Evolutionary conservation across 163 green algal species (phyloP).

Genomic region (Chloromonas sp.): DNA sequence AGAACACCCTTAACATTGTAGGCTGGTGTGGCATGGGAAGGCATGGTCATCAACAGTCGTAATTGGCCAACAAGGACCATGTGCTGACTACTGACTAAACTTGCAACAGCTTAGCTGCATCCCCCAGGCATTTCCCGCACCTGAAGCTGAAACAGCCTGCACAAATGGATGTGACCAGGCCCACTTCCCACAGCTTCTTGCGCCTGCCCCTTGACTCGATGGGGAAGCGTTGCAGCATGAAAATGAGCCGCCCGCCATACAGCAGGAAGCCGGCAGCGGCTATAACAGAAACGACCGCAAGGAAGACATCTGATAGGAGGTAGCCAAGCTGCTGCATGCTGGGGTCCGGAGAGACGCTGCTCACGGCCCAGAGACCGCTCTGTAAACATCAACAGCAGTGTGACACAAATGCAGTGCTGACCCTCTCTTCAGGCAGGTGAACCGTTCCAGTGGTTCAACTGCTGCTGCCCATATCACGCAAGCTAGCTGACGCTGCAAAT

Average conservation of each 20-base stretch:
- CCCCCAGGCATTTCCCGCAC: constrained; percentile 12
- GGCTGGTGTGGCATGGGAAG: too few relatives aligned
- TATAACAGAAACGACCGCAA: constrained; percentile 66
- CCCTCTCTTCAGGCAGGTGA: background rate
- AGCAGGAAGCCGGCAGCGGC: constrained; percentile 84
- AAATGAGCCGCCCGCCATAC: constrained; percentile 88
- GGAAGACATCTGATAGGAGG: constrained; percentile 60
- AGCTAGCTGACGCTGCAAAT: too few relatives aligned
- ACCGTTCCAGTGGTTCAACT: too few relatives aligned
- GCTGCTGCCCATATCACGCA: too few relatives aligned
- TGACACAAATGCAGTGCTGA: background rate
- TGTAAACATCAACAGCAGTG: constrained; percentile 14
- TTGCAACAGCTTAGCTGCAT: too few relatives aligned
- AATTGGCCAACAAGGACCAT: background rate
- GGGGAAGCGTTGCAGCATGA: constrained; percentile 97
- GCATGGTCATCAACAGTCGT: background rate
- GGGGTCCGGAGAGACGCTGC: constrained; percentile 14
- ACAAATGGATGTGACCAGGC: constrained; percentile 90
- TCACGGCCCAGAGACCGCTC: constrained; percentile 60
- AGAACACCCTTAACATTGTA: too few relatives aligned
- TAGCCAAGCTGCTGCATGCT: constrained; percentile 24
- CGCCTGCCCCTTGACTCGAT: constrained; percentile 85
- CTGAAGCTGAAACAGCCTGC: constrained; percentile 82
- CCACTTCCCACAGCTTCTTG: constrained; percentile 97
- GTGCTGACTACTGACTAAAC: background rate